These are phyloP conservation scores for Saturnispora saitoi DNA, from an alignment of 805 yeast genomes.

Conservation along the genomic window DNA sequence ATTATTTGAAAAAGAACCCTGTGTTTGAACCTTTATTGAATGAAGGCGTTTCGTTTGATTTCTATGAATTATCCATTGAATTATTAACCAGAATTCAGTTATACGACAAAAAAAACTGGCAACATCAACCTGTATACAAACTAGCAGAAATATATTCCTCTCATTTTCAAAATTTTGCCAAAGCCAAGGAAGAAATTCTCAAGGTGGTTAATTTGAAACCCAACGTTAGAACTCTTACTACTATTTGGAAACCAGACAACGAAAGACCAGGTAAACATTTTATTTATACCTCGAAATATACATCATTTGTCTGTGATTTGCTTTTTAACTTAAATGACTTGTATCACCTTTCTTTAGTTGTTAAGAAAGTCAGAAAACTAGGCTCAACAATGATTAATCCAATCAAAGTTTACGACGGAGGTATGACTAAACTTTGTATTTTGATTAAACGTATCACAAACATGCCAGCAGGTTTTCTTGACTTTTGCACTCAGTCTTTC, in stretches of 20 bases:
- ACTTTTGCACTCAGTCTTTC: constrained; percentile 38
- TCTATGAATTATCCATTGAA: constrained; percentile 34
- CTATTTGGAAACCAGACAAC: constrained; percentile 87
- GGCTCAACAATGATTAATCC: constrained; percentile 68
- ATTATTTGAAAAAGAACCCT: constrained; percentile 32
- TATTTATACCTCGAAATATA: constrained; percentile 63
- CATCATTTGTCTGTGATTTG: constrained; percentile 51
- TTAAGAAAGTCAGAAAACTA: constrained; percentile 68
- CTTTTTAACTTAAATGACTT: constrained; percentile 47
- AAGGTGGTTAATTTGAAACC: constrained; percentile 57
- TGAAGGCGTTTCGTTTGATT: constrained; percentile 11
- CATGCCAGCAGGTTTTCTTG: constrained; percentile 42
- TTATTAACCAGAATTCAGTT: constrained; percentile 40
- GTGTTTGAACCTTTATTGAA: constrained; percentile 15
- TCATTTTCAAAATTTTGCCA: constrained; percentile 41
- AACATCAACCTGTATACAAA: constrained; percentile 73
- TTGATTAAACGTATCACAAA: constrained; percentile 38
- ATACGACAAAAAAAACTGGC: constrained; percentile 83
- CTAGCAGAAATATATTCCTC: constrained; percentile 54
- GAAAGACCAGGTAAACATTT: constrained; percentile 94
- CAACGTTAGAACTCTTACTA: constrained; percentile 60
- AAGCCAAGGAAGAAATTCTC: constrained; percentile 59
- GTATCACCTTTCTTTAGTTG: constrained; percentile 47
- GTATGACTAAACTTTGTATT: constrained; percentile 44
- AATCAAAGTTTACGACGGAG: constrained; percentile 55